phyloP scores from a whole-genome alignment of 305 asterid species.

The Plantago rigida region DNA sequence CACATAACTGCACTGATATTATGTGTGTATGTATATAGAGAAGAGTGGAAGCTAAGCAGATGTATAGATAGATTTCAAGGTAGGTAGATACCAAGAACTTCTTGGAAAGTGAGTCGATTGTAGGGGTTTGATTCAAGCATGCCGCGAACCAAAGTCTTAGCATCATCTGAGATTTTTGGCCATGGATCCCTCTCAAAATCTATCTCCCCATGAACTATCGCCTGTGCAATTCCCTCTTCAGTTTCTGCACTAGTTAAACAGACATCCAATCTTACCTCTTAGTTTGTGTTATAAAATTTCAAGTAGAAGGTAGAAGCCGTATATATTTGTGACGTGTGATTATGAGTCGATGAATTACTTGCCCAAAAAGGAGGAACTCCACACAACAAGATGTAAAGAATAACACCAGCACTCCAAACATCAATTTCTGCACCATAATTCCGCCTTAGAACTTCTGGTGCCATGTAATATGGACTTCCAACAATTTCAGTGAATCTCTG shows the following conservation, averaged over 20 bases:
- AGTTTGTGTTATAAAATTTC: too few relatives aligned
- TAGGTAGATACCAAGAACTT: slow-evolving; percentile 50
- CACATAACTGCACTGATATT: too few relatives aligned
- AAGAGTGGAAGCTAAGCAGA: too few relatives aligned
- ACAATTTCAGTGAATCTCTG: slow-evolving; percentile 72
- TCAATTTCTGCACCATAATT: slow-evolving; percentile 67
- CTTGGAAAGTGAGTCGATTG: slow-evolving; percentile 49
- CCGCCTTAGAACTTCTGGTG: slow-evolving; percentile 77
- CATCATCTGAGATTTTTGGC: slow-evolving; percentile 70
- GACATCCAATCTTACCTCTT: not conserved
- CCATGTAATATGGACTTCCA: slow-evolving; percentile 97
- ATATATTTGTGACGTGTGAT: too few relatives aligned
- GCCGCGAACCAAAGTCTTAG: slow-evolving; percentile 61
- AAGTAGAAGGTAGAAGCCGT: too few relatives aligned
- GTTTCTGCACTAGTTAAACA: slow-evolving; percentile 57
- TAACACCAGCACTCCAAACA: slow-evolving; percentile 90
- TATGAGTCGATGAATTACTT: slow-evolving; percentile 32
- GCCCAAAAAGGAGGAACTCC: slow-evolving; percentile 99
- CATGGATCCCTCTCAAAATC: slow-evolving; percentile 79
- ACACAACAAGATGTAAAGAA: slow-evolving; percentile 75
- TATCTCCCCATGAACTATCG: slow-evolving; percentile 57
- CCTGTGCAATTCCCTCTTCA: slow-evolving; percentile 86
- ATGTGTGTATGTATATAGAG: too few relatives aligned
- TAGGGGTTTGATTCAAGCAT: slow-evolving; percentile 72
- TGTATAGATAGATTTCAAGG: too few relatives aligned